These are phyloP conservation scores for Sarocladiaceae sp. DNA, from an alignment of 2,329 filamentous ascomycete species.

Conservation along the genomic window DNA sequence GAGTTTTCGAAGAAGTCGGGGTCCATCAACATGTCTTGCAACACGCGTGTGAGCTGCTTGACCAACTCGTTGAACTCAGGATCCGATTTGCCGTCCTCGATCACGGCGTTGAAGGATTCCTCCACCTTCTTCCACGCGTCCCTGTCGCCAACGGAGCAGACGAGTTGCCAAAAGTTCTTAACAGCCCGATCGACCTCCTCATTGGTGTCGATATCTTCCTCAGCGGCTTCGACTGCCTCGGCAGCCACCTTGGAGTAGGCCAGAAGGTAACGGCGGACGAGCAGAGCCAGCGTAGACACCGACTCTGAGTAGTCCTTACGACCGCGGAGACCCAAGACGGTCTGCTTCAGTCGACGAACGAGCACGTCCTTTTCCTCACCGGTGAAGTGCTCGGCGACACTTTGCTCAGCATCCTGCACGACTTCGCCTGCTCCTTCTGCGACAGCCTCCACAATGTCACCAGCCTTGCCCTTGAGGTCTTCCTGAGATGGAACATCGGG, in stretches of 20 bases:
- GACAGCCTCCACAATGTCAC: slow-evolving; percentile 50
- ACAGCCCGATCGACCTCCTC: slow-evolving; percentile 70
- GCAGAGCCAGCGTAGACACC: slow-evolving; percentile 69
- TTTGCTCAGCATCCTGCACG: slow-evolving; percentile 59
- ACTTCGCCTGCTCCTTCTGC: slow-evolving; percentile 50
- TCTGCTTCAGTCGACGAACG: slow-evolving; percentile 70
- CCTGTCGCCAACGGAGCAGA: slow-evolving; percentile 74
- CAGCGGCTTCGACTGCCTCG: slow-evolving; percentile 60
- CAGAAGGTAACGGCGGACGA: slow-evolving; percentile 74
- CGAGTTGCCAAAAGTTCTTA: slow-evolving; percentile 73
- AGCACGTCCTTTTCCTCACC: slow-evolving; percentile 72
- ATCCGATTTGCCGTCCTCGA: slow-evolving; percentile 71
- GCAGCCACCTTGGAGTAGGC: slow-evolving; percentile 72
- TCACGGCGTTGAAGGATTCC: slow-evolving; percentile 61
- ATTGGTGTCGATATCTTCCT: slow-evolving; percentile 71
- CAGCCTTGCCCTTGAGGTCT: slow-evolving; percentile 57
- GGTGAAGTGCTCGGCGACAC: slow-evolving; percentile 67
- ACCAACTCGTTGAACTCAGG: slow-evolving; percentile 79
- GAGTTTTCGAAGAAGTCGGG: slow-evolving; percentile 80
- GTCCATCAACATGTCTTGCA: slow-evolving; percentile 80
- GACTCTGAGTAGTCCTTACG: slow-evolving; percentile 82
- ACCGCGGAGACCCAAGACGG: slow-evolving; percentile 68
- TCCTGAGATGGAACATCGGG: slow-evolving; percentile 47
- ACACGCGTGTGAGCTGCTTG: slow-evolving; percentile 64
- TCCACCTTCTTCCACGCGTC: slow-evolving; percentile 75